Evolutionary conservation across 2,329 filamentous ascomycete genomes (phyloP).

Genomic region (Zymoseptoria tritici): DNA sequence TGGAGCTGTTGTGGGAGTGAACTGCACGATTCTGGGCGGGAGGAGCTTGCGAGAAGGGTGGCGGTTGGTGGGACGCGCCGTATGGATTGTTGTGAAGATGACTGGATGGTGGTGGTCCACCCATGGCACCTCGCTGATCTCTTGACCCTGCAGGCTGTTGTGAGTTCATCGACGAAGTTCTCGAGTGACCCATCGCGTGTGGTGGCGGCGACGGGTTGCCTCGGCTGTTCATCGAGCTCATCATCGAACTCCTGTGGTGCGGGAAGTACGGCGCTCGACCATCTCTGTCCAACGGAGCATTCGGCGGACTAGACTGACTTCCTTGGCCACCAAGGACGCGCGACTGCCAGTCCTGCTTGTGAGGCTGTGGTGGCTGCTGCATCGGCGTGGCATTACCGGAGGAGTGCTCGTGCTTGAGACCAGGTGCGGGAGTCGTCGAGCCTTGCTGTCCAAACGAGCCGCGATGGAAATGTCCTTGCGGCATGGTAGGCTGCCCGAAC

Average conservation of each 20-base stretch:
- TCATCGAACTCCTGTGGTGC: constrained; percentile 20
- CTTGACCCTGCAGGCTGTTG: constrained; percentile 12
- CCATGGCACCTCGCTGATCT: constrained; percentile 16
- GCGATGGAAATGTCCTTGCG: constrained; percentile 20
- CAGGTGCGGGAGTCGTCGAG: constrained; percentile 15
- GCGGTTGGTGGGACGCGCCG: constrained; percentile 13
- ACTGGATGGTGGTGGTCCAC: constrained; percentile 12
- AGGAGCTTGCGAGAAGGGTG: constrained; percentile 20
- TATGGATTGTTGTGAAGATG: constrained; percentile 27
- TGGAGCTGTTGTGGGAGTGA: constrained; percentile 26
- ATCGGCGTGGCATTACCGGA: constrained; percentile 9
- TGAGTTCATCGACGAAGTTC: constrained; percentile 26
- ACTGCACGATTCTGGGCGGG: constrained; percentile 22
- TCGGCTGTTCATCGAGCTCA: constrained; percentile 24
- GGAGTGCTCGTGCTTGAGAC: constrained; percentile 24
- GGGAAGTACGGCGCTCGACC: constrained; percentile 23
- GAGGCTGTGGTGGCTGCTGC: constrained; percentile 14
- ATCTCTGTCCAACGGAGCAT: constrained; percentile 24
- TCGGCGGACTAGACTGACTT: constrained; percentile 17
- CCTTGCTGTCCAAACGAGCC: constrained; percentile 20
- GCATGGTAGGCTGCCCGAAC: constrained; percentile 22
- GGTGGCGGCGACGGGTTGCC: constrained; percentile 32
- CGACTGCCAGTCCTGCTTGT: constrained; percentile 19
- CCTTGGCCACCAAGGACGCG: constrained; percentile 14
- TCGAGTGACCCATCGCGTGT: constrained; percentile 25